Conservation (phyloP, 2,329 filamentous ascomycete species). For the Hysterium pulicare region DNA sequence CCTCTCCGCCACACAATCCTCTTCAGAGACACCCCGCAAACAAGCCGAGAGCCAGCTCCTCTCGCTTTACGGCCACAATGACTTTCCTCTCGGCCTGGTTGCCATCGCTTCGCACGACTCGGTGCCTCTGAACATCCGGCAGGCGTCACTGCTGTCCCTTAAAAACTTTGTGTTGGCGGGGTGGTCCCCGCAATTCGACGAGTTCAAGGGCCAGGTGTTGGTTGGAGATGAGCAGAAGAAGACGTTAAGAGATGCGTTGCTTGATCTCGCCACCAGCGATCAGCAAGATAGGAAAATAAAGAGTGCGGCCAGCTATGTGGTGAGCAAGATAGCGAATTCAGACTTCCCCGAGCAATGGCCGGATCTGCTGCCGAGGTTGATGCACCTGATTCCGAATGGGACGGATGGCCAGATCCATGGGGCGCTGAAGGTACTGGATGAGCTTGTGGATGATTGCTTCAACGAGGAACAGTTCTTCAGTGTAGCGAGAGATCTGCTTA, state of each 20-base stretch:
- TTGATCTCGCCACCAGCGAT: conserved; percentile 74
- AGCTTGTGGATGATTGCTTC: conserved; percentile 89
- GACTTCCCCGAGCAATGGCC: conserved; percentile 97
- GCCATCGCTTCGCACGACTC: conserved; percentile 75
- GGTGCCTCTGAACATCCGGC: conserved; percentile 71
- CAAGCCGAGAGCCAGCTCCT: conserved; percentile 82
- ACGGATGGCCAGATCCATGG: conserved; percentile 81
- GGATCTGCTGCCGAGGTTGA: conserved; percentile 74
- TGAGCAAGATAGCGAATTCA: conserved; percentile 88
- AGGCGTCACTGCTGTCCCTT: conserved; percentile 75
- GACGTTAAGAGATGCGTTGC: conserved; percentile 67
- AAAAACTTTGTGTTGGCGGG: conserved; percentile 79
- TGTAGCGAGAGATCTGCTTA: conserved; percentile 81
- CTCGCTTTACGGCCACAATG: conserved; percentile 63
- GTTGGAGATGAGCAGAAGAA: conserved; percentile 72
- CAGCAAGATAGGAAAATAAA: conserved; percentile 80
- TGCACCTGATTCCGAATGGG: conserved; percentile 72
- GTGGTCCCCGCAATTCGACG: conserved; percentile 75
- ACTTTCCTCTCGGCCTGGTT: conserved; percentile 75
- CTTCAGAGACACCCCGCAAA: conserved; percentile 72
- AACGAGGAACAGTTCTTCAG: conserved; percentile 94
- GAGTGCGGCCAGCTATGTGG: conserved; percentile 78
- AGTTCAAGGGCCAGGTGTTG: conserved; percentile 64
- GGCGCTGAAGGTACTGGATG: conserved; percentile 79
- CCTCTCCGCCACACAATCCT: conserved; percentile 79